Conservation (phyloP, 352 stramenopile species). For the Pythium dissimile region DNA sequence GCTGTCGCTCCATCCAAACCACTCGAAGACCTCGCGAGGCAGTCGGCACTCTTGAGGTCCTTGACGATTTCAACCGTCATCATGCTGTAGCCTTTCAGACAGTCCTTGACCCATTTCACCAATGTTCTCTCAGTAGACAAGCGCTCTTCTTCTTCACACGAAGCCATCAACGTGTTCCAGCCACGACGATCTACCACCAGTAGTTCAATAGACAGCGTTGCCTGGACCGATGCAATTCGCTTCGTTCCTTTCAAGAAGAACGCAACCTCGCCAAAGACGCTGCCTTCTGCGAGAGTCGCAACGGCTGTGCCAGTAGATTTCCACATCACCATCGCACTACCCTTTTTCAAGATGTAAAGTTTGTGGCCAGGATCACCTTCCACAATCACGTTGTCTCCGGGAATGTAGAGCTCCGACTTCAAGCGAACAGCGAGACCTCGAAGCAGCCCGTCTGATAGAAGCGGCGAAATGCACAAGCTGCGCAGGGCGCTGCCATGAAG, state of each 20-base stretch:
- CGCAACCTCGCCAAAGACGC: conserved; percentile 69
- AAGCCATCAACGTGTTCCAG: conserved; percentile 48
- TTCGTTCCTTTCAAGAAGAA: conserved; percentile 64
- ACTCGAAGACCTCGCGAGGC: not conserved
- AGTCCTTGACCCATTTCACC: conserved; percentile 53
- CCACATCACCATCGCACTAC: conserved; percentile 62
- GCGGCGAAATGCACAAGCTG: conserved; percentile 50
- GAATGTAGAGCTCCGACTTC: conserved; percentile 70
- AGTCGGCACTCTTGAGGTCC: conserved; percentile 38
- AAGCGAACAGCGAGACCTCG: conserved; percentile 53
- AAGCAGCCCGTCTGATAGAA: conserved; percentile 49
- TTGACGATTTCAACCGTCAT: conserved; percentile 75
- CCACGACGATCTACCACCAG: conserved; percentile 47
- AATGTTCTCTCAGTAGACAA: conserved; percentile 35
- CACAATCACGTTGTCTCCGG: conserved; percentile 63
- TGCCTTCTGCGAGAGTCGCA: conserved; percentile 46
- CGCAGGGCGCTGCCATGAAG: conserved; percentile 53
- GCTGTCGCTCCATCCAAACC: not conserved
- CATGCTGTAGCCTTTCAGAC: conserved; percentile 65
- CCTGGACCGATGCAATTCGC: conserved; percentile 64
- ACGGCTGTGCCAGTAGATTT: conserved; percentile 62
- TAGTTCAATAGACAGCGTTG: conserved; percentile 56
- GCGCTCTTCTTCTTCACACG: conserved; percentile 38
- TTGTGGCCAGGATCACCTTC: conserved; percentile 64
- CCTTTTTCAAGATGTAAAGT: conserved; percentile 70